Conservation (phyloP, 495 filamentous ascomycete species). For the Oleoguttula mirabilis region DNA sequence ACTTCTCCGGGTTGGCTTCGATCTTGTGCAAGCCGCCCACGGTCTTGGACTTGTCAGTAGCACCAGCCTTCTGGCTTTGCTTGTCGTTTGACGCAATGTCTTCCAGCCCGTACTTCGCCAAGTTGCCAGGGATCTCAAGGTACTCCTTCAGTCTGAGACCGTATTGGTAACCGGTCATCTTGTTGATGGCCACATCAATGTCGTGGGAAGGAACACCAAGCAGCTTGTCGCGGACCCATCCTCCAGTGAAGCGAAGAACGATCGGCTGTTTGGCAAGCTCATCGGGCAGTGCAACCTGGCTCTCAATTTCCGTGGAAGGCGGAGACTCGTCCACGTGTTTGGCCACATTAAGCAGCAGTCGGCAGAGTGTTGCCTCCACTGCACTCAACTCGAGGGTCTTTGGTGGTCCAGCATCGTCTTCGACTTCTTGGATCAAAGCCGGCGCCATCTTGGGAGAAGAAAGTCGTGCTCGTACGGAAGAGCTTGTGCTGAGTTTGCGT, state of each 20-base stretch:
- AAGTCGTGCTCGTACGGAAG: background rate
- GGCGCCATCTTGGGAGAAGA: conserved; percentile 7
- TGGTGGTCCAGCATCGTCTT: conserved; percentile 3
- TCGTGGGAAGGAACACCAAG: conserved; percentile 71
- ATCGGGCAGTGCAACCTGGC: conserved; percentile 30
- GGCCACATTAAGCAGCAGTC: conserved; percentile 64
- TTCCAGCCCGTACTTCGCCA: conserved; percentile 30
- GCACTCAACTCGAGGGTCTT: conserved; percentile 45
- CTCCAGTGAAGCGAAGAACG: conserved; percentile 78
- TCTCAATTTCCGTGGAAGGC: conserved; percentile 1
- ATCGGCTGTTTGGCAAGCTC: conserved; percentile 27
- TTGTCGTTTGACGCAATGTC: conserved; percentile 19
- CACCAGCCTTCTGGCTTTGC: conserved; percentile 17
- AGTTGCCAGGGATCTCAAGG: conserved; percentile 31
- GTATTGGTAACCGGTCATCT: conserved; percentile 84
- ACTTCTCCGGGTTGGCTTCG: conserved; percentile 82
- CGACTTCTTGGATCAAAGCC: conserved; percentile 16
- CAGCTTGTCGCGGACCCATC: conserved; percentile 98
- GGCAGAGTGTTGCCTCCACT: conserved; percentile 54
- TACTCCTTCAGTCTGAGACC: conserved; percentile 52
- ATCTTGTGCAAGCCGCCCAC: conserved; percentile 34
- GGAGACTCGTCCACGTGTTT: conserved; percentile 43
- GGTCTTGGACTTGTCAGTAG: conserved; percentile 22
- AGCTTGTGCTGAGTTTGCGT: conserved; percentile 8
- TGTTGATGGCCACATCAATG: conserved; percentile 90